Evolutionary conservation across 805 yeast species (phyloP), one percentile per base, ranked within the genome.

Genomic region (Lachancea mirantina): DNA sequence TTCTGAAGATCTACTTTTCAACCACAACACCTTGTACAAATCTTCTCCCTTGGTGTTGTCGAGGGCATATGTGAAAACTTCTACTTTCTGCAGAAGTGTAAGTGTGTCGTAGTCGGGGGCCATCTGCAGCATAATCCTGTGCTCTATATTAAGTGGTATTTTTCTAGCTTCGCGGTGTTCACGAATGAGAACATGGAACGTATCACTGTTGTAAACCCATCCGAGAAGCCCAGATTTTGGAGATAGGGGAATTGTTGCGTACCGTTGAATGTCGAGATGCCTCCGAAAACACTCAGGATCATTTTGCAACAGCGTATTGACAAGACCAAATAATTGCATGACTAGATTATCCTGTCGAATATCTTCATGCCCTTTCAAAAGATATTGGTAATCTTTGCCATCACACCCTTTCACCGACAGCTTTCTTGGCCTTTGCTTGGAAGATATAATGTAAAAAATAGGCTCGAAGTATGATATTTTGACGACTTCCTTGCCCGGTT

Each of bases 171-270:
- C 96, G 47, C 99, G 74, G 55, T 88, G 87, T 47, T 89, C 97
- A 40, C 87, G 73, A 34, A 92, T 89, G 42, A 92, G 67, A 5
- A 80, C 88, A 57, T 92, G 97, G 74, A 92, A 82, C 0, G 99
- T 92, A 51, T 94, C 98, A 49, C 95, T 81, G 55, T 92, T 89
- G 5, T 95, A 92, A 28, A 92, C 98, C 96, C 97, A 92, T 1
- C 96, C 95, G 26, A 92, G 61, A 31, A 92, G 59, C 41, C 99
- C 99, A n/a, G 95, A 84, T 49, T 84, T 87, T 15, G 98, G 99
- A 2, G 97, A 87, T 28, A 92, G 62, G 6, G 99, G 98, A 48
- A 84, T 89, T 0, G 96, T 96, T 0, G 96, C 80, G 61, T 76
- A 92, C 43, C 78, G 79, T 50, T 87, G 96, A 40, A 92, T 87